These are phyloP conservation scores for Puccinia novopanici DNA, from an alignment of 1,284 basidiomycete species.

Conservation along the genomic window DNA sequence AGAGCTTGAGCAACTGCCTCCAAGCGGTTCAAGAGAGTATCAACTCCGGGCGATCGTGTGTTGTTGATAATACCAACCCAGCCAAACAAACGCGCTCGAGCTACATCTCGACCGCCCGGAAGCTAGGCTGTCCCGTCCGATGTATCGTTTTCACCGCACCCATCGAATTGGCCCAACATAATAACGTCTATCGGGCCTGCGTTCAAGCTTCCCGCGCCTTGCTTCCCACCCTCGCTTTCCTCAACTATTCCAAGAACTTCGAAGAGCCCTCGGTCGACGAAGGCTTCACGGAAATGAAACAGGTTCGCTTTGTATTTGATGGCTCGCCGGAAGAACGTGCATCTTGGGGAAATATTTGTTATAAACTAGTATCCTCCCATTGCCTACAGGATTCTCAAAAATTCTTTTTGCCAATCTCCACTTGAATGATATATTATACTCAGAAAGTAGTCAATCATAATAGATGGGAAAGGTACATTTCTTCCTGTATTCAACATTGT, in stretches of 20 bases:
- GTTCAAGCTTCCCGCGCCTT: slow-evolving; percentile 56
- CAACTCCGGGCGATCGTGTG: slow-evolving; percentile 67
- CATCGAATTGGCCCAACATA: slow-evolving; percentile 79
- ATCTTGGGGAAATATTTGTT: slow-evolving; percentile 73
- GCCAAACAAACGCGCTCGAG: slow-evolving; percentile 61
- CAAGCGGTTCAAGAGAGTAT: slow-evolving; percentile 68
- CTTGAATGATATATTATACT: not conserved
- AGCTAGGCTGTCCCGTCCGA: slow-evolving; percentile 28
- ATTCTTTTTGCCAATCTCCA: not conserved
- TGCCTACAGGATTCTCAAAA: not conserved
- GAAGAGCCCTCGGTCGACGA: slow-evolving; percentile 70
- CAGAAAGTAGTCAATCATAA: no score
- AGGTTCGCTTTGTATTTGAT: slow-evolving; percentile 75
- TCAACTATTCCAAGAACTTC: slow-evolving; percentile 66
- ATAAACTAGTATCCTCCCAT: not conserved
- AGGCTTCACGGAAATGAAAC: slow-evolving; percentile 74
- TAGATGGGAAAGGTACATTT: no score
- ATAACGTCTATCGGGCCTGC: slow-evolving; percentile 72
- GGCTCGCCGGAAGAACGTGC: slow-evolving; percentile 70
- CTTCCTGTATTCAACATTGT: no score
- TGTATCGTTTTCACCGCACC: slow-evolving; percentile 72
- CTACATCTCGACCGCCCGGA: slow-evolving; percentile 63
- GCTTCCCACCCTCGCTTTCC: slow-evolving; percentile 70
- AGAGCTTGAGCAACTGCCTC: slow-evolving; percentile 73
- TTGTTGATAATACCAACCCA: slow-evolving; percentile 66